Evolutionary conservation across 2,329 filamentous ascomycete species (phyloP), one percentile per base, ranked within the genome.

Genomic region (Davidsoniella virescens): DNA sequence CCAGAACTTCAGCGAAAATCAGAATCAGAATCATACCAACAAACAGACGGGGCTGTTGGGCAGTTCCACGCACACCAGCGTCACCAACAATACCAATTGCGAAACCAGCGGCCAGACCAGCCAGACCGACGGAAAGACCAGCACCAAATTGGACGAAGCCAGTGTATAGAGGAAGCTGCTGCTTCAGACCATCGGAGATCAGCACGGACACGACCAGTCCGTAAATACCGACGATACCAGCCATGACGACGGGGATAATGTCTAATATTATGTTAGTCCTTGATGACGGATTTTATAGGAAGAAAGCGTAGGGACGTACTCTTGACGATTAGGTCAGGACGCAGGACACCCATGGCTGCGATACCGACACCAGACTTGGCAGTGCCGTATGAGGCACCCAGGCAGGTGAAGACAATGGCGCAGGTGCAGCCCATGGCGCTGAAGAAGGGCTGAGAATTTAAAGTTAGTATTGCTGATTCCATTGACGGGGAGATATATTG

Each of bases 221-320:
- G 72, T 92, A 98, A 69, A 98, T 96, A 84, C 87, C 92, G 71
- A 98, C 96, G 70, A 98, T 98, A 96, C 92, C 92, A 76, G 92
- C 92, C 92, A 98, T 98, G 81, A 98, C 94, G 70, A 96, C 92
- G 66, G 92, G 92, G 57, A 96, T 90, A 68, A 96, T 95, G 78
- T 95, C 90, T 96, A 59, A 8, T 16, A 4, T 14, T 9, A 39
- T 14, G 50, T 49, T 52, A 49, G 45, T 26, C 26, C n/a, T 4
- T 33, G 16, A 38, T 17, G 10, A 9, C 23, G 20, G 12, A 44
- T 17, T 36, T 44, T 20, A 37, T 7, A 20, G 16, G 36, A n/a
- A 2, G 3, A 42, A 20, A 8, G 12, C 5, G 20, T 37, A 50
- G 55, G 54, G 46, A 59, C 87, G 63, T 82, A 96, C 92, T 96